Evolutionary conservation across 176 grass and related monocot genomes (phyloP), one percentile per base, ranked within the genome.

Genomic region (Rhynchospora tenuis): DNA sequence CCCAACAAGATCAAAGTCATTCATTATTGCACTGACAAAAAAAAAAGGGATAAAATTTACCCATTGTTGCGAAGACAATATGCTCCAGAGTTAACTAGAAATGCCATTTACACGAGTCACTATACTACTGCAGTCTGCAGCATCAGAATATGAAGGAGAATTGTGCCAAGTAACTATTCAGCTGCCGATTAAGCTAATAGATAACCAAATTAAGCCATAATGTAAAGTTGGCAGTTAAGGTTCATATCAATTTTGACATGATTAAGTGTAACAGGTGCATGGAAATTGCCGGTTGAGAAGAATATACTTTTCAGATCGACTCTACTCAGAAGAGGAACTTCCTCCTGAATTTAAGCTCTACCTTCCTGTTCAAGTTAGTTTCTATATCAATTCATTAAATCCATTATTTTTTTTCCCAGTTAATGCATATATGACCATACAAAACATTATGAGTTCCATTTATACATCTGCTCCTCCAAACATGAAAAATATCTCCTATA

Each of bases 271-370:
- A 22, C 61, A 82, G 80, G 80, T 82, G 64, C 96, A 99, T 72
- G 96, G 91, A 81, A 99, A 93, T 83, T 99, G 96, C 26, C 86
- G 96, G 10, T 89, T 95, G 17, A 90, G 93, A 86, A 88, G 96
- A 83, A 84, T 99, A 20, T 93, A 95, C 48, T 93, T 99, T 72
- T 88, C 91, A 7, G 91, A 95, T 74, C 90, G 96, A 33, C 91
- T 95, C 82, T 92, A 95, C 86, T 93, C 93, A 14, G 96, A 99
- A 9, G 96, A 95, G 77, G 93, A 95, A 89, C 90, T 97, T 60
- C 94, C 94, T 2, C 90, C 89, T 0, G 96, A 99, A 79, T 92
- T 97, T 78, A 97, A 94, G 80, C 88, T 94, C 33, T 97, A 94
- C 89, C 90, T 97, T 89, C 92, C 94, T 43, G 94, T 92, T 58